These are phyloP conservation scores for Fomitopsis schrenkii DNA, from an alignment of 1,284 basidiomycete genomes.

Conservation along the genomic window DNA sequence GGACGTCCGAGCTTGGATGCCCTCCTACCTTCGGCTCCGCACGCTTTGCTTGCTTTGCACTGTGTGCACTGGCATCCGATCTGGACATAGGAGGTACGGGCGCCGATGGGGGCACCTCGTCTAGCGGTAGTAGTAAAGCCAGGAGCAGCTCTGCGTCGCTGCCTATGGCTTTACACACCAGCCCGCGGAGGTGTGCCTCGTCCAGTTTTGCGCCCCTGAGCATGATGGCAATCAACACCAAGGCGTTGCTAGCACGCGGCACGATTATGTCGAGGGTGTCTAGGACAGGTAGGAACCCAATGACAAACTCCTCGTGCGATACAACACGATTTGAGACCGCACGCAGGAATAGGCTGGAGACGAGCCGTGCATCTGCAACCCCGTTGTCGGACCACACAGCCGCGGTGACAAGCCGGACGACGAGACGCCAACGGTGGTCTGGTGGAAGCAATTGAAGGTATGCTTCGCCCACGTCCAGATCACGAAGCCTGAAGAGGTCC, in stretches of 20 bases:
- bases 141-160: too few species aligned
- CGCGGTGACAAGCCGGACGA: conserved; percentile 69
- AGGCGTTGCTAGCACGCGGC: conserved; percentile 86
- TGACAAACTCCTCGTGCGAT: conserved; percentile 51
- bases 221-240: conserved; percentile 71
- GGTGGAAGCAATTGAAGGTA: conserved; percentile 74
- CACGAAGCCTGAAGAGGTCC: conserved; percentile 74
- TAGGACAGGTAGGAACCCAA: conserved; percentile 61
- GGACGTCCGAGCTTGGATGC: too few species aligned
- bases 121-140: too few species aligned
- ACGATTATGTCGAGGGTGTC: conserved; percentile 82
- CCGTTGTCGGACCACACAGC: conserved; percentile 69
- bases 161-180: too few species aligned
- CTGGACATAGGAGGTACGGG: too few species aligned
- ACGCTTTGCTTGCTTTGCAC: too few species aligned
- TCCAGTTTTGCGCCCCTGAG: conserved; percentile 57
- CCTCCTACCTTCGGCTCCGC: too few species aligned
- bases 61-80: too few species aligned
- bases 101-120: too few species aligned
- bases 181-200: conserved; percentile 37
- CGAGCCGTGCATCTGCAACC: conserved; percentile 77
- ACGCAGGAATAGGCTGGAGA: conserved; percentile 64
- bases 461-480: conserved; percentile 81
- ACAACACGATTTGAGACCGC: conserved; percentile 52
- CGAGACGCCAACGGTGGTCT: conserved; percentile 59